Evolutionary conservation across 306 rosid species (phyloP).

Genomic region (Medicago lupulina): DNA sequence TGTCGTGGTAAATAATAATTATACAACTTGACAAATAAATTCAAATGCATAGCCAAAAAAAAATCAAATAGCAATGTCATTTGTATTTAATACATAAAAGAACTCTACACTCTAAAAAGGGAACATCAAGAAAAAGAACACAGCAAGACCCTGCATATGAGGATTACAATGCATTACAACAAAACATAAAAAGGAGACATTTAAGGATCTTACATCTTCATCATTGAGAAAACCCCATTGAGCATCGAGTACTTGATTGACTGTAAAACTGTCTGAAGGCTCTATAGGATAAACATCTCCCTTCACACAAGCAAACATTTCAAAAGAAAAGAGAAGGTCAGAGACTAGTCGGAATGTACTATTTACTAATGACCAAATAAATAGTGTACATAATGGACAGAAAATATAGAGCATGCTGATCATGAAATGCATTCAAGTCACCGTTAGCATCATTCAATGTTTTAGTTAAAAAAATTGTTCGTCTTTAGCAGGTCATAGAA

Average conservation of each 20-base stretch:
- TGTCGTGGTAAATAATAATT: not conserved
- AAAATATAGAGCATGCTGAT: conserved; percentile 20
- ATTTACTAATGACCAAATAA: conserved; percentile 30
- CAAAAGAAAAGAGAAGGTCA: conserved; percentile 37
- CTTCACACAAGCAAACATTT: conserved; percentile 49
- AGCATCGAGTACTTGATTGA: conserved; percentile 83
- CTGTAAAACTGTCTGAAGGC: conserved; percentile 56
- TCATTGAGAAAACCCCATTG: conserved; percentile 88
- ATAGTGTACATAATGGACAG: conserved; percentile 15
- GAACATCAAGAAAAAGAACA: conserved; percentile 22
- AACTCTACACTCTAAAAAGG: conserved; percentile 14
- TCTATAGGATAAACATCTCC: conserved; percentile 96
- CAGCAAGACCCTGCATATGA: conserved; percentile 23
- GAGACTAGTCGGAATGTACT: conserved; percentile 22
- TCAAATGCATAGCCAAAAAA: conserved; percentile 2
- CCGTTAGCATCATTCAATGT: conserved; percentile 21
- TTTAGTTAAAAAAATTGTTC: conserved; percentile 22
- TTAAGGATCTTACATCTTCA: conserved; percentile 72
- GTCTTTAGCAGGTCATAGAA: conserved; percentile 20
- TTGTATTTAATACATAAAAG: conserved; percentile 17
- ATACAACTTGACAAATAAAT: not conserved
- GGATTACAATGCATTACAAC: conserved; percentile 30
- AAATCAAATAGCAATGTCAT: conserved; percentile 12
- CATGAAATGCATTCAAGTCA: conserved; percentile 20
- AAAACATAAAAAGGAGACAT: conserved; percentile 29